Base-by-base conservation (phyloP, 2,329 filamentous ascomycete species). In the Tolypocladium paradoxum region DNA sequence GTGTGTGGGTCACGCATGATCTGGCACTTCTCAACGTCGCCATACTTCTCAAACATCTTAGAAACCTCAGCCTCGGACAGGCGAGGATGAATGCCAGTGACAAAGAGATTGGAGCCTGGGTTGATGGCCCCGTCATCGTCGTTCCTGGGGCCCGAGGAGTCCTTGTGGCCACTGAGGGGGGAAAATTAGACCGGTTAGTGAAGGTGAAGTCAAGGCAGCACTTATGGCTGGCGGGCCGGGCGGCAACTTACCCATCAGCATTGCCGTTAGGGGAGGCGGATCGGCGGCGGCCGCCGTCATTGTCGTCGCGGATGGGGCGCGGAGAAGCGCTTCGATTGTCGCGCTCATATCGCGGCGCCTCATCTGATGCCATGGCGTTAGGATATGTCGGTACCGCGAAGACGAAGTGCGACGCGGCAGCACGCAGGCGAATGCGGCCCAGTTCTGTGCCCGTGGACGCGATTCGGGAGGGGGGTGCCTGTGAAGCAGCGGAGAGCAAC, bases 1-100 rank as follows among this genome's bases (percentile, higher is more conserved):
- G 89, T 95, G 73, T 99, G 93, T 57, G 93, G 93, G 68, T 99
- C 93, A 66, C 92, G 84, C 93, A 99, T 99, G 76, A 99, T 99
- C 72, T 96, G 95, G 77, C 92, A 97, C 75, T 95, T 97, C 76
- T 97, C 92, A 51, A 99, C 93, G 68, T 96, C 90, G 62, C 93
- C 93, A 66, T 97, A 97, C 75, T 97, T 99, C 75, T 96, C 90
- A 67, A 99, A 99, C 60, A 99, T 85, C 70, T 90, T 90, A 52
- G 88, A 87, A 57, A 99, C 89, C 68, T 97, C 93, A 18, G 85
- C 81, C 71, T 99, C 93, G 48, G 82, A 85, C 60, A 99, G 82
- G 64, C 88, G 88, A 54, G 93, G 93, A 70, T 97, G 90, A 61
- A 99, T 99, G 63, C 93, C 93, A 58, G 93, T 99, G 61, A 99